phyloP scores from a whole-genome alignment of 2,329 filamentous ascomycete genomes.

The Claviceps sp. region DNA sequence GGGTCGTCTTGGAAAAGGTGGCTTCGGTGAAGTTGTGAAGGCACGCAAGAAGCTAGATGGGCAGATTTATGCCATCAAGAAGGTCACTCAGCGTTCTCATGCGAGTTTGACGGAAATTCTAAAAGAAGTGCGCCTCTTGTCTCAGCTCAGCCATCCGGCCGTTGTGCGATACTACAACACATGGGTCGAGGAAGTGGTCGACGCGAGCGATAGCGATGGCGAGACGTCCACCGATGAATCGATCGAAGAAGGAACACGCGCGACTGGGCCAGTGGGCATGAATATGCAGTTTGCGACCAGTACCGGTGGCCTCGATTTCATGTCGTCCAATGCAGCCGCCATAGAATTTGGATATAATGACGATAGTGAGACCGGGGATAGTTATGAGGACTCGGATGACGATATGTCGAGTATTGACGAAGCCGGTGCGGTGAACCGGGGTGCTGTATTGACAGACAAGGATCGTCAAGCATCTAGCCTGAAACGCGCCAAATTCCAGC shows the following conservation, averaged over 20 bases:
- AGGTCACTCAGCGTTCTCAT: slow-evolving; percentile 73
- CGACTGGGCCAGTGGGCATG: slow-evolving; percentile 26
- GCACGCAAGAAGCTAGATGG: slow-evolving; percentile 89
- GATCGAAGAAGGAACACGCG: slow-evolving; percentile 21
- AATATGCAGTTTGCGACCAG: slow-evolving; percentile 53
- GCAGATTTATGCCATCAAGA: slow-evolving; percentile 91
- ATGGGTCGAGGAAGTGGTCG: slow-evolving; percentile 68
- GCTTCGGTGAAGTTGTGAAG: slow-evolving; percentile 93
- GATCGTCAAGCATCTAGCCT: slow-evolving; percentile 16
- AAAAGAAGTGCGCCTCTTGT: slow-evolving; percentile 77
- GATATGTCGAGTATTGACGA: slow-evolving; percentile 24
- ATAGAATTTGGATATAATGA: slow-evolving; percentile 66
- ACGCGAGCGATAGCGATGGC: slow-evolving; percentile 40
- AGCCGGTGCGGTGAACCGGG: slow-evolving; percentile 12
- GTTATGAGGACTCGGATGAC: slow-evolving; percentile 34
- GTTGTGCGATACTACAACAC: slow-evolving; percentile 88
- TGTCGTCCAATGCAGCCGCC: slow-evolving; percentile 64
- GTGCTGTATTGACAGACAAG: slow-evolving; percentile 15
- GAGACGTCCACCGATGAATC: slow-evolving; percentile 41
- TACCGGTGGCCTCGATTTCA: slow-evolving; percentile 78
- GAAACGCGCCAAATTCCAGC: slow-evolving; percentile 27
- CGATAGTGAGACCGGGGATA: slow-evolving; percentile 27
- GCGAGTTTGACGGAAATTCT: slow-evolving; percentile 69
- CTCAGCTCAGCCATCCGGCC: slow-evolving; percentile 79
- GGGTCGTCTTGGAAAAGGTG: slow-evolving; percentile 78